Conservation (phyloP, 2,329 filamentous ascomycete species). For the Penicillium fuscoglaucum region DNA sequence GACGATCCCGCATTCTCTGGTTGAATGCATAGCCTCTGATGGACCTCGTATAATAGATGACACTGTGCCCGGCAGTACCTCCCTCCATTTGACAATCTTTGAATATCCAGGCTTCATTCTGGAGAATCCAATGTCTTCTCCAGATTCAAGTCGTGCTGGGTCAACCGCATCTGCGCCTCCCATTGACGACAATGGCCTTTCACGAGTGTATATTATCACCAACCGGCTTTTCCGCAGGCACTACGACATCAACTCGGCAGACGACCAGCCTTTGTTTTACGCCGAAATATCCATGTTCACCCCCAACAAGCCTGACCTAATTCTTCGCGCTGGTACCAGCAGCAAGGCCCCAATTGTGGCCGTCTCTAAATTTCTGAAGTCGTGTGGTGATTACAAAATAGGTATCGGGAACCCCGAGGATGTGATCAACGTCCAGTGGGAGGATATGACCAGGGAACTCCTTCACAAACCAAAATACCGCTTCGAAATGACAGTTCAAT, state of each 20-base stretch:
- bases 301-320: constrained; percentile 19
- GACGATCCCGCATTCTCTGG: background rate
- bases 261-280: constrained; percentile 13
- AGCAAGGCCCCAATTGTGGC: constrained; percentile 21
- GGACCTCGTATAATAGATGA: background rate
- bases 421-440: constrained; percentile 25
- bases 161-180: constrained; percentile 12
- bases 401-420: constrained; percentile 29
- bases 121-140: constrained; percentile 7
- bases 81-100: background rate
- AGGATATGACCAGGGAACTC: constrained; percentile 27
- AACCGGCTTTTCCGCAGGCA: constrained; percentile 13
- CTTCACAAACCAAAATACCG: constrained; percentile 25
- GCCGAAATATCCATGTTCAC: constrained; percentile 16
- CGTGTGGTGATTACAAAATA: constrained; percentile 28
- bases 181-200: constrained; percentile 4
- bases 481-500: constrained; percentile 23
- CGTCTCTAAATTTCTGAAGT: constrained; percentile 25
- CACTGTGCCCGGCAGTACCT: background rate
- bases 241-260: constrained; percentile 18
- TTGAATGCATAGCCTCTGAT: background rate
- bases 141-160: constrained; percentile 6
- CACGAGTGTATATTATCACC: constrained; percentile 15
- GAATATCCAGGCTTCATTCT: background rate
- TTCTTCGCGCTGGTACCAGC: constrained; percentile 15